phyloP scores from a whole-genome alignment of 2,329 filamentous ascomycete genomes.

The Nigrospora osmanthi region DNA sequence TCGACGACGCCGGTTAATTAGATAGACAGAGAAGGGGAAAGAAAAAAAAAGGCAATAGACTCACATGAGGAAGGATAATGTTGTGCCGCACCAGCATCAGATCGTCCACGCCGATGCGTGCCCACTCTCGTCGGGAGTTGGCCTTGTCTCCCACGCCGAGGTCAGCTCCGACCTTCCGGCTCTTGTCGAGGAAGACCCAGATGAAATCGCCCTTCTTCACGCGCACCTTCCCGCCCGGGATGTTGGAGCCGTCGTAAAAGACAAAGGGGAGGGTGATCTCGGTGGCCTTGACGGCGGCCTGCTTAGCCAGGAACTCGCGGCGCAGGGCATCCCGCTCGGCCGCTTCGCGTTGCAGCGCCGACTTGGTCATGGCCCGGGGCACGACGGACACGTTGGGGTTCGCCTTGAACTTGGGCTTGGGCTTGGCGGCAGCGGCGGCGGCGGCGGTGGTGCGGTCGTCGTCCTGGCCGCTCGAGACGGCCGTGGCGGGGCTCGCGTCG shows the following conservation, averaged over 20 bases:
- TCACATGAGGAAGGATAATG: constrained; percentile 88
- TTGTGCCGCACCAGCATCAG: constrained; percentile 86
- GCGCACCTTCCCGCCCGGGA: constrained; percentile 73
- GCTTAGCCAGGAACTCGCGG: constrained; percentile 73
- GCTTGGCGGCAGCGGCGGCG: constrained; percentile 9
- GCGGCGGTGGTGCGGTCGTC: constrained; percentile 6
- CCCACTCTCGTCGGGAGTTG: constrained; percentile 75
- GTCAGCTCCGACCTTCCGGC: constrained; percentile 82
- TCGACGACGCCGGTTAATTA: background rate
- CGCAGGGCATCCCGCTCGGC: constrained; percentile 65
- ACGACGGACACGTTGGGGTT: constrained; percentile 54
- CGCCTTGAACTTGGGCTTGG: constrained; percentile 46
- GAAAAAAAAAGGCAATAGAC: constrained; percentile 24
- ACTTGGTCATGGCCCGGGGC: constrained; percentile 64
- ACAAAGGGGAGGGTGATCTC: constrained; percentile 92
- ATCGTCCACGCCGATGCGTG: constrained; percentile 88
- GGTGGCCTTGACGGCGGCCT: constrained; percentile 80
- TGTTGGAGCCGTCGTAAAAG: constrained; percentile 92
- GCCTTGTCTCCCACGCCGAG: constrained; percentile 63
- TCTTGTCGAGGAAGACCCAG: constrained; percentile 90
- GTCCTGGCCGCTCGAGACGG: constrained; percentile 13
- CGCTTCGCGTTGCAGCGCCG: constrained; percentile 68
- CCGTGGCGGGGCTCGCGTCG: constrained; percentile 8
- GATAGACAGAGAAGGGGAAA: background rate
- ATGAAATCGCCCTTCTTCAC: constrained; percentile 90